Percentiles rank a stretch among this genome's conserved stretches.
phyloP scores from a whole-genome alignment of 306 rosid genomes.

The Pyrus bretschneideri region DNA sequence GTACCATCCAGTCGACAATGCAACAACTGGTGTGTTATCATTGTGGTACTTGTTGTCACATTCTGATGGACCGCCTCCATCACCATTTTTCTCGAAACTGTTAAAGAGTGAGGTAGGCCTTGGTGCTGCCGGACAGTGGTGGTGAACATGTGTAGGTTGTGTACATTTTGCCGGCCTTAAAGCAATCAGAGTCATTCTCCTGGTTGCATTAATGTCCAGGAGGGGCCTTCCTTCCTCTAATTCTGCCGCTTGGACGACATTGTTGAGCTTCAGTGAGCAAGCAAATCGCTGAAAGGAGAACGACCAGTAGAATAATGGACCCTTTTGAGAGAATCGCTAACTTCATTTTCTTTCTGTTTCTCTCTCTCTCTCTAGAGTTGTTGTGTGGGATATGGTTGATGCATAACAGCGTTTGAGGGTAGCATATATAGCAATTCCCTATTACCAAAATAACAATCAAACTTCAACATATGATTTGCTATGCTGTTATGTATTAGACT shows the following conservation, averaged over 20 bases:
- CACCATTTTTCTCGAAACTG: slow-evolving; percentile 38
- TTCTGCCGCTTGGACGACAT: slow-evolving; percentile 12
- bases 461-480: background rate
- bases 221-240: slow-evolving; percentile 18
- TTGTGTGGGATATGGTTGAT: background rate
- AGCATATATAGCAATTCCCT: background rate
- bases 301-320: background rate
- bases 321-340: background rate
- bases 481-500: background rate
- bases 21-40: slow-evolving; percentile 27
- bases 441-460: background rate
- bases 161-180: slow-evolving; percentile 26
- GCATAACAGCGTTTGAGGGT: background rate
- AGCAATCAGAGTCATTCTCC: slow-evolving; percentile 41
- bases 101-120: slow-evolving; percentile 48
- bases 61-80: slow-evolving; percentile 34
- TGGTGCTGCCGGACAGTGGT: slow-evolving; percentile 11
- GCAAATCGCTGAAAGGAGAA: background rate
- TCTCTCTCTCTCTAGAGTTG: background rate
- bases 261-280: background rate
- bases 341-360: background rate
- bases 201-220: slow-evolving; percentile 28
- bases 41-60: slow-evolving; percentile 42
- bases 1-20: slow-evolving; percentile 47
- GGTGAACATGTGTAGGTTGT: slow-evolving; percentile 38